Conservation (phyloP, 352 stramenopile species). For the Globisporangium recalcitrans region DNA sequence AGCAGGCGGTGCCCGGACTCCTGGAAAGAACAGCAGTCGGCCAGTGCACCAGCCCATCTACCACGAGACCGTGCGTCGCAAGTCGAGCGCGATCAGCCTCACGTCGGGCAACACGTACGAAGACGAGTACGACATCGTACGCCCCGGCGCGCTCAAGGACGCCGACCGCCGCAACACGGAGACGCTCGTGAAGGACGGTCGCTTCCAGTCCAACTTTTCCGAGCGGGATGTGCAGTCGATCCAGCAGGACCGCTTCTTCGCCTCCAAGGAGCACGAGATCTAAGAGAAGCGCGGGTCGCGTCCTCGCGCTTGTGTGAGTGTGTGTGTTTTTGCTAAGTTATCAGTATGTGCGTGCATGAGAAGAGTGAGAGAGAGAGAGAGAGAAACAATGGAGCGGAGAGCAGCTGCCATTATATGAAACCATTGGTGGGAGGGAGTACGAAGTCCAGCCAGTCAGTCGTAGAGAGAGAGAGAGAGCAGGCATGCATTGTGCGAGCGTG, state of each 20-base stretch:
- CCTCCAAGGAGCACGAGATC: constrained; percentile 15
- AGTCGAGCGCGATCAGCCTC: constrained; percentile 5
- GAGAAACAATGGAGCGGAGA: background rate
- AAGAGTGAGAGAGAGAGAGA: background rate
- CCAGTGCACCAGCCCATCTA: constrained; percentile 12
- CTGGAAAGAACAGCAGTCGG: constrained; percentile 6
- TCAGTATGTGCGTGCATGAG: background rate
- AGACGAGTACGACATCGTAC: constrained; percentile 76
- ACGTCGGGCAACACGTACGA: constrained; percentile 18
- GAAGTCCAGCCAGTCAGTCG: background rate
- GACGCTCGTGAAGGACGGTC: constrained; percentile 47
- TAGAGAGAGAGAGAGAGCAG: background rate
- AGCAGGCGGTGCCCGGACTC: background rate
- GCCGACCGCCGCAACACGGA: constrained; percentile 65
- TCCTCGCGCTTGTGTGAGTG: background rate
- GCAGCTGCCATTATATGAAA: constrained; percentile 1
- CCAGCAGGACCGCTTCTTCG: constrained; percentile 21
- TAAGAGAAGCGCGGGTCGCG: background rate
- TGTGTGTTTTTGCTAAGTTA: constrained; percentile 6
- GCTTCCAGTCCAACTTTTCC: constrained; percentile 64
- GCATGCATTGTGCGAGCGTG: background rate
- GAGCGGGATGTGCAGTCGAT: constrained; percentile 30
- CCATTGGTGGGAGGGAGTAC: background rate
- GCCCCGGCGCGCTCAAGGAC: constrained; percentile 46
- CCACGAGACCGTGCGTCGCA: background rate